Percentiles rank a stretch among this genome's conserved stretches.
These are phyloP conservation scores for Hypoxylon trugodes DNA, from an alignment of 495 filamentous ascomycete genomes.

Conservation along the genomic window DNA sequence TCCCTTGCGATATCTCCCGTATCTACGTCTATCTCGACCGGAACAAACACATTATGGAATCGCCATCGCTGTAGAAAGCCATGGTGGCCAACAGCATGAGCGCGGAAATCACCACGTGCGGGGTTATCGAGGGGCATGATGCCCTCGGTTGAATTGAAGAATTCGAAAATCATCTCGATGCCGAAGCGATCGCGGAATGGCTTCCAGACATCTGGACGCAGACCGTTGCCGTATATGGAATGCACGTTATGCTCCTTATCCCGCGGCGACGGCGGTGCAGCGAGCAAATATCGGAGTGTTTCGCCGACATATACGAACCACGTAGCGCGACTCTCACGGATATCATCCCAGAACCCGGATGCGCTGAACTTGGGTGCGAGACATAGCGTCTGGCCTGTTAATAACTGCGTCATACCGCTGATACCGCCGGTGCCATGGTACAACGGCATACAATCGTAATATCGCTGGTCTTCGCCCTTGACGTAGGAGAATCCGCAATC, in stretches of 20 bases:
- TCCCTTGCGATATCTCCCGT: slow-evolving; percentile 71
- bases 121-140: slow-evolving; percentile 66
- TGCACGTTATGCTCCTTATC: slow-evolving; percentile 73
- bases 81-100: slow-evolving; percentile 75
- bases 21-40: slow-evolving; percentile 73
- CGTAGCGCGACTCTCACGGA: slow-evolving; percentile 72
- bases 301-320: slow-evolving; percentile 86
- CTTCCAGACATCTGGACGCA: slow-evolving; percentile 80
- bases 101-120: slow-evolving; percentile 66
- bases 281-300: slow-evolving; percentile 77
- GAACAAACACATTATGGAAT: slow-evolving; percentile 63
- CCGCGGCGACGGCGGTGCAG: slow-evolving; percentile 67
- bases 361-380: slow-evolving; percentile 76
- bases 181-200: slow-evolving; percentile 71
- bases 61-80: slow-evolving; percentile 63
- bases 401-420: slow-evolving; percentile 60
- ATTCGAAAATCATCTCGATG: slow-evolving; percentile 66
- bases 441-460: slow-evolving; percentile 82
- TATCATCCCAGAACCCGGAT: slow-evolving; percentile 77
- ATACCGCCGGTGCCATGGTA: slow-evolving; percentile 81
- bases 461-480: slow-evolving; percentile 57
- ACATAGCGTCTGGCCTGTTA: slow-evolving; percentile 68
- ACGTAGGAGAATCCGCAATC: slow-evolving; percentile 40
- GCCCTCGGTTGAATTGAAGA: slow-evolving; percentile 74
- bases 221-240: slow-evolving; percentile 78